Evolutionary conservation across 2,329 filamentous ascomycete species (phyloP), one percentile per base, ranked within the genome.

Genomic region (Didymella exigua): DNA sequence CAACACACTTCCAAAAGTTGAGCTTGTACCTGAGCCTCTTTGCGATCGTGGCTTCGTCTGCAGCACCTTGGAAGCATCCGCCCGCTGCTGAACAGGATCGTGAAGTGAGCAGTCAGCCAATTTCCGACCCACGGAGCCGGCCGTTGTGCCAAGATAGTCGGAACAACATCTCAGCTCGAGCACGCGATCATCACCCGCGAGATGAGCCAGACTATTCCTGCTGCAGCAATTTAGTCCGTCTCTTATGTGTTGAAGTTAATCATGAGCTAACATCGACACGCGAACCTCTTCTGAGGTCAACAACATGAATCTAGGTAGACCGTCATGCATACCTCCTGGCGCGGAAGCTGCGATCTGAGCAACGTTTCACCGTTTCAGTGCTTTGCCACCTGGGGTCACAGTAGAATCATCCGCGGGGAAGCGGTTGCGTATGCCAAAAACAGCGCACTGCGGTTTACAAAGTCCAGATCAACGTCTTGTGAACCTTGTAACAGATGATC

Each of bases 331-430:
- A 5, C 33, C 23, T 19, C 21, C 23, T 34, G 36, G 23, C 8
- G 29, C 10, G 18, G 33, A 36, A 36, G 33, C 29, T 55, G 40
- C 41, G 24, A 40, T 19, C 27, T 45, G 33, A 18, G 52, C 46
- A 40, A 9, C 4, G 40, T 44, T 27, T 55, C 46, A 31, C 33
- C 8, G 41, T 50, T 55, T 49, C 52, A 55, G n/a, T 55, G 24
- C 23, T 46, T 47, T 21, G 41, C 46, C 47, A 41, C 34, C 29
- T 29, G 23, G 13, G 18, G 6, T 18, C 14, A 37, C n/a, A 16
- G 41, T 44, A 33, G 24, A 18, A 40, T 18, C 4, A 24, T 30
- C 14, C 10, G 24, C 34, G 34, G 21, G 26, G 19, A 18, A 33
- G 7, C 9, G 26, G n/a, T 23, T 44, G 36, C 29, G n/a, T 29